These are phyloP conservation scores for Sarocladium kiliense DNA, from an alignment of 2,329 filamentous ascomycete genomes.

Conservation along the genomic window DNA sequence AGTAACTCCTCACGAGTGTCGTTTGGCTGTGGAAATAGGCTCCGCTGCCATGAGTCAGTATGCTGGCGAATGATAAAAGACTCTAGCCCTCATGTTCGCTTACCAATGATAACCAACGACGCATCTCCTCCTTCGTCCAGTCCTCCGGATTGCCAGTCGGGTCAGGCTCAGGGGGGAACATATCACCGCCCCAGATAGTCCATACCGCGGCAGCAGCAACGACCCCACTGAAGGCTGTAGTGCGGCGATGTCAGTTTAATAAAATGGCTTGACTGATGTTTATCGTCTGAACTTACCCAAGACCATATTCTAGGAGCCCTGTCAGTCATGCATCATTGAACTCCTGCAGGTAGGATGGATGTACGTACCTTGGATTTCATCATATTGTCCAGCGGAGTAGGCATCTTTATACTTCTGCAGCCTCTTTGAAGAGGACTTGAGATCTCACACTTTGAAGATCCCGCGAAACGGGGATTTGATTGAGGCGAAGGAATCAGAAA, in stretches of 20 bases:
- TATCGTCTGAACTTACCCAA: slow-evolving; percentile 60
- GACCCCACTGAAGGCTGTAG: slow-evolving; percentile 70
- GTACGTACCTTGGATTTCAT: slow-evolving; percentile 61
- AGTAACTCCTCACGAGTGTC: slow-evolving; percentile 42
- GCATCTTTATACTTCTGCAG: slow-evolving; percentile 44
- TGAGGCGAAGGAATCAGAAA: not conserved
- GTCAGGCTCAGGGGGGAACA: slow-evolving; percentile 72
- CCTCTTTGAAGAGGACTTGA: too few species aligned
- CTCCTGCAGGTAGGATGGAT: slow-evolving; percentile 11
- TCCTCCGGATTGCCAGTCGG: slow-evolving; percentile 65
- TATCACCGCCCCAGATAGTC: slow-evolving; percentile 78
- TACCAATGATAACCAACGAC: slow-evolving; percentile 76
- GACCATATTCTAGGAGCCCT: slow-evolving; percentile 54
- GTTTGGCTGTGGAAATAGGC: slow-evolving; percentile 37
- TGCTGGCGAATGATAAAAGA: slow-evolving; percentile 10
- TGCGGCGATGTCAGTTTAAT: slow-evolving; percentile 15
- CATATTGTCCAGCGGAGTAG: slow-evolving; percentile 62
- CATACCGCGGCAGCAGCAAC: slow-evolving; percentile 77
- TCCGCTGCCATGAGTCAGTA: slow-evolving; percentile 29
- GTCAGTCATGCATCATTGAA: slow-evolving; percentile 10
- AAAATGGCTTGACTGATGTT: too few species aligned
- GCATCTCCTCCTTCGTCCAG: slow-evolving; percentile 79
- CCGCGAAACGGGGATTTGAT: not conserved
- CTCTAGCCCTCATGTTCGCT: slow-evolving; percentile 11
- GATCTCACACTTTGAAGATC: too few species aligned